A percentile compares a stretch with the other conserved stretches of the same genome.
These are phyloP conservation scores for Arbutus unedo DNA, from an alignment of 148 eudicot species.

Conservation along the genomic window DNA sequence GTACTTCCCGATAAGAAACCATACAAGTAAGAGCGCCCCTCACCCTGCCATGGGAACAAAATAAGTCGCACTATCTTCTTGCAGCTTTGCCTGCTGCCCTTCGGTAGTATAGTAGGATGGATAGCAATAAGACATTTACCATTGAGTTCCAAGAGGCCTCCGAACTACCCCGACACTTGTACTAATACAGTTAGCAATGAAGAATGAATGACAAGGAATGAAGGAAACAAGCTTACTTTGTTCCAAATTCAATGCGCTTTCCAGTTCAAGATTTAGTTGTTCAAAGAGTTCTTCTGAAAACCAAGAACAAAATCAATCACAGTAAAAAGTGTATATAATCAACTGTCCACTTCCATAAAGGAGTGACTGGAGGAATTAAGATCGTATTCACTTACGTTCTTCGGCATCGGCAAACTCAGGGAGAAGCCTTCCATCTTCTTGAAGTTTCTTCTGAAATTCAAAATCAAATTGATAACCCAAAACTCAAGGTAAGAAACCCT, in stretches of 20 bases:
- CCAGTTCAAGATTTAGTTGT: constrained; percentile 62
- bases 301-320: constrained; percentile 9
- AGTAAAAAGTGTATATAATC: not conserved
- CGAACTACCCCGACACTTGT: not conserved
- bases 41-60: too few species aligned
- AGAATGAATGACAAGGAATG: not conserved
- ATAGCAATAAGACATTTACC: not conserved
- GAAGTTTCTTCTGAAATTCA: constrained; percentile 56
- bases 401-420: constrained; percentile 90
- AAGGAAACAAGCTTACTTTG: constrained; percentile 48
- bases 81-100: too few species aligned
- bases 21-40: not conserved
- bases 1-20: constrained; percentile 6
- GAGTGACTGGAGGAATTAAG: not conserved
- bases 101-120: not conserved
- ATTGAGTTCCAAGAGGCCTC: not conserved
- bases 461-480: constrained; percentile 4
- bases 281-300: constrained; percentile 77
- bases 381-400: constrained; percentile 49
- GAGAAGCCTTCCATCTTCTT: constrained; percentile 69
- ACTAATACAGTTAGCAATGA: not conserved
- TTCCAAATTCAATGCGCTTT: constrained; percentile 64
- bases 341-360: not conserved
- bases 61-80: too few species aligned
- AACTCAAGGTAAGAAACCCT: not conserved